Percentiles rank a stretch among this genome's conserved stretches.
phyloP scores from a whole-genome alignment of 208 protist species.

The Chromosphaera perkinsii region DNA sequence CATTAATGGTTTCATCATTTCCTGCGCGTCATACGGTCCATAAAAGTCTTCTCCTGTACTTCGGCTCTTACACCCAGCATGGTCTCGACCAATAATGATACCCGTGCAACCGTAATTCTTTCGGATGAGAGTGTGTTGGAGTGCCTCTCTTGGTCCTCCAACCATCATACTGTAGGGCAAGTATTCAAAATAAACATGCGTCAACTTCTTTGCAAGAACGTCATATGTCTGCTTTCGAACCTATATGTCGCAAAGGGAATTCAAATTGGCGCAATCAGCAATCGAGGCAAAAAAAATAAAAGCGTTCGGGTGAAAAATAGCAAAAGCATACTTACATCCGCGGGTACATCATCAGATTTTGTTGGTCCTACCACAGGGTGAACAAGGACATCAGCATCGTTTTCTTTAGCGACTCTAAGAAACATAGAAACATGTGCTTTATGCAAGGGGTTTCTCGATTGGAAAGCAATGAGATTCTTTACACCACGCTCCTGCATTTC shows the following conservation, averaged over 20 bases:
- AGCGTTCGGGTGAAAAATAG: background rate
- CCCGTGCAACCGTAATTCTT: constrained; percentile 79
- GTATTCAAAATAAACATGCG: constrained; percentile 50
- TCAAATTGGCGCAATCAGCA: background rate
- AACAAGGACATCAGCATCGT: constrained; percentile 58
- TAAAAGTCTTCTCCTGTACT: constrained; percentile 66
- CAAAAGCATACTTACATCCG: too few species aligned
- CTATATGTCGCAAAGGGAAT: too few species aligned
- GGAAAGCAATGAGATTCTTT: constrained; percentile 62
- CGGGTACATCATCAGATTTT: constrained; percentile 43
- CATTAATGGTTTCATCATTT: constrained; percentile 54
- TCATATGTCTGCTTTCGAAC: constrained; percentile 61
- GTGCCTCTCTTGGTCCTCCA: constrained; percentile 68
- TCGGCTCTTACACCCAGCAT: constrained; percentile 65
- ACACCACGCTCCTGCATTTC: constrained; percentile 19
- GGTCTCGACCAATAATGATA: constrained; percentile 77
- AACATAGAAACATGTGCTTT: constrained; percentile 66
- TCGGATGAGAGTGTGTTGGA: constrained; percentile 73
- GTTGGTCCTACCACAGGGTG: constrained; percentile 51
- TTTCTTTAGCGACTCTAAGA: constrained; percentile 48
- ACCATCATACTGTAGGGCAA: constrained; percentile 74
- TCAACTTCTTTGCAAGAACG: constrained; percentile 49
- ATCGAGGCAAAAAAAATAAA: constrained; percentile 4
- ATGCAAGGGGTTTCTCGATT: constrained; percentile 70
- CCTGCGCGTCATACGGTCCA: constrained; percentile 69